Conservation (phyloP, 192 early-diverging fungal species). For the Entophlyctis helioformis region DNA sequence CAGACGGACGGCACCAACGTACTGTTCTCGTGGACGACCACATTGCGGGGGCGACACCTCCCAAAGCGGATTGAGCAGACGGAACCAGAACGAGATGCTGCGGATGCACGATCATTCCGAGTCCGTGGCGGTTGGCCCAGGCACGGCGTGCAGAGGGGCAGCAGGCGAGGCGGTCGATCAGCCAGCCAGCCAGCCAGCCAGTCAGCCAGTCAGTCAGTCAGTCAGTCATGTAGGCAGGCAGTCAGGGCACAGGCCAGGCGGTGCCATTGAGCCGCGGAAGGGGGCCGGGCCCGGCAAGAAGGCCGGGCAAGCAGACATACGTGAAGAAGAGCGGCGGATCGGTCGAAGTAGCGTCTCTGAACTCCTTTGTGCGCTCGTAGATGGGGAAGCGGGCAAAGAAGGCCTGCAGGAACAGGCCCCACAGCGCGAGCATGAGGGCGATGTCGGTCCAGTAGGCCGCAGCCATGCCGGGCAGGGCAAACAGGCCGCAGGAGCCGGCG, state of each 20-base stretch:
- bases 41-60: conserved; percentile 7
- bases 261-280: background rate
- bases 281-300: background rate
- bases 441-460: conserved; percentile 18
- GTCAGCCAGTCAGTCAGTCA: too few relatives aligned
- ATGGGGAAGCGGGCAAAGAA: conserved; percentile 16
- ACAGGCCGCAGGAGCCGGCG: background rate
- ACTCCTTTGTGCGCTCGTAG: conserved; percentile 16
- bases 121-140: too few relatives aligned
- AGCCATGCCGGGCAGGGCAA: background rate
- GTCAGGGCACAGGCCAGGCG: background rate
- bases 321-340: conserved; percentile 18
- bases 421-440: conserved; percentile 7
- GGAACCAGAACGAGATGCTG: too few relatives aligned
- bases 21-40: conserved; percentile 16
- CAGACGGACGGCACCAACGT: background rate
- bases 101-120: too few relatives aligned
- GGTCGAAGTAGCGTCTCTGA: conserved; percentile 13
- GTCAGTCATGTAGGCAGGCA: too few relatives aligned
- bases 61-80: conserved; percentile 23
- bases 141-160: too few relatives aligned
- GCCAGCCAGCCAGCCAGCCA: too few relatives aligned
- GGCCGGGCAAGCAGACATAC: conserved; percentile 1
- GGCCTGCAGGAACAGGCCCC: conserved; percentile 21
- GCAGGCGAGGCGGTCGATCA: conserved; percentile 6